Conservation (phyloP, 2,329 filamentous ascomycete species). For the Mollisiaceae sp. region DNA sequence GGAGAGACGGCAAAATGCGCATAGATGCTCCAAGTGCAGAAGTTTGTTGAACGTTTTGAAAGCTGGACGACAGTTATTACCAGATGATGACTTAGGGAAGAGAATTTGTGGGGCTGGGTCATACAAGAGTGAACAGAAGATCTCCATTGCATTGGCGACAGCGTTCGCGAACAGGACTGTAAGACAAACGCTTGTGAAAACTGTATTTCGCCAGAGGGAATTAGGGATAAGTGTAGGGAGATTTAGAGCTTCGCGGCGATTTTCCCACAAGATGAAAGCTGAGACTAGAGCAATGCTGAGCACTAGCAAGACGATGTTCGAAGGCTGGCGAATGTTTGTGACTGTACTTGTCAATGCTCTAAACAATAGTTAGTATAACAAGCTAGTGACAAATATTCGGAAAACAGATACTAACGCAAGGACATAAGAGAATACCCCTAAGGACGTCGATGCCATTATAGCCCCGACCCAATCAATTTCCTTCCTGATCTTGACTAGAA, state of each 20-base stretch:
- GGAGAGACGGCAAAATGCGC: slow-evolving; percentile 51
- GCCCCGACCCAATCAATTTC: slow-evolving; percentile 62
- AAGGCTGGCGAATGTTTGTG: background rate
- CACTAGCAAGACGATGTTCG: slow-evolving; percentile 52
- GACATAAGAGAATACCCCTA: slow-evolving; percentile 58
- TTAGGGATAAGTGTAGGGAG: slow-evolving; percentile 65
- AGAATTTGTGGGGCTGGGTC: slow-evolving; percentile 29
- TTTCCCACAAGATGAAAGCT: slow-evolving; percentile 59
- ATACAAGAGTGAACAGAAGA: slow-evolving; percentile 55
- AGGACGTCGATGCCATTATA: slow-evolving; percentile 50
- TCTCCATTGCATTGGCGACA: slow-evolving; percentile 53
- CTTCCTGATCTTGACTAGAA: slow-evolving; percentile 32
- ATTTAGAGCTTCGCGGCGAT: slow-evolving; percentile 50
- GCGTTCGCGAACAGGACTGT: slow-evolving; percentile 53
- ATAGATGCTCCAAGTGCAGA: slow-evolving; percentile 52
- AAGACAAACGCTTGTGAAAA: slow-evolving; percentile 61
- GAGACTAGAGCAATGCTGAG: slow-evolving; percentile 51
- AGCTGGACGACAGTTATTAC: slow-evolving; percentile 43
- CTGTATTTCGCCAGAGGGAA: slow-evolving; percentile 61
- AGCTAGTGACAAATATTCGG: too few relatives aligned
- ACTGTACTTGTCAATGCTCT: background rate
- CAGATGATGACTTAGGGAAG: slow-evolving; percentile 17
- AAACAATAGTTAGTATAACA: background rate
- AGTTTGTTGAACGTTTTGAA: slow-evolving; percentile 55
- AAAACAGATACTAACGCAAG: slow-evolving; percentile 50